Evolutionary conservation across 768 basidiomycete genomes (phyloP).

Genomic region (Pleurotus pulmonarius): DNA sequence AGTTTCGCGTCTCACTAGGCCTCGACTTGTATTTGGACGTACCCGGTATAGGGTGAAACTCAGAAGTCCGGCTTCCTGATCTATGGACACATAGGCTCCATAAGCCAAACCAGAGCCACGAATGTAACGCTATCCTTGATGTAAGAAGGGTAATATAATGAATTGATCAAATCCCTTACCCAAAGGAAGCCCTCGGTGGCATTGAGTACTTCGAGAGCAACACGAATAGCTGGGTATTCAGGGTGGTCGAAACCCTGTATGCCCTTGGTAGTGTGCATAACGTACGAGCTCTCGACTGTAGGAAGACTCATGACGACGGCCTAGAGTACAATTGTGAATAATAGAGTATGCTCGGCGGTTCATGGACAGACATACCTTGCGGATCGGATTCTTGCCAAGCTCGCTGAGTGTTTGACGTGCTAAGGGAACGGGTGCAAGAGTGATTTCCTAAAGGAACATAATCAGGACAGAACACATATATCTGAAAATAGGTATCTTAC

Average conservation of each 20-base stretch:
- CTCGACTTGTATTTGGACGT: slow-evolving; percentile 20
- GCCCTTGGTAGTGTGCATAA: slow-evolving; percentile 71
- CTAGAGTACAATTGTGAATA: slow-evolving; percentile 27
- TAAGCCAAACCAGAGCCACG: slow-evolving; percentile 95
- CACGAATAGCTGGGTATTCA: slow-evolving; percentile 78
- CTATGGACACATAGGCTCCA: slow-evolving; percentile 73
- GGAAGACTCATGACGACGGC: slow-evolving; percentile 85
- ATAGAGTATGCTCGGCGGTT: neutral
- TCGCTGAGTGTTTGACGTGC: slow-evolving; percentile 67
- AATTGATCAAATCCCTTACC: slow-evolving; percentile 39
- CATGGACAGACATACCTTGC: slow-evolving; percentile 45
- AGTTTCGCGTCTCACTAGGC: neutral
- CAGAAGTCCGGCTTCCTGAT: slow-evolving; percentile 75
- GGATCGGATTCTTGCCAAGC: slow-evolving; percentile 68
- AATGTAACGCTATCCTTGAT: slow-evolving; percentile 61
- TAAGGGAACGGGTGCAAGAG: slow-evolving; percentile 64
- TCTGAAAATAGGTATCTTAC: slow-evolving; percentile 32
- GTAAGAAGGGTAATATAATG: neutral
- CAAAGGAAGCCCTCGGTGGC: slow-evolving; percentile 94
- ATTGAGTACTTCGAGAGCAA: slow-evolving; percentile 86
- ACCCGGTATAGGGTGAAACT: slow-evolving; percentile 79
- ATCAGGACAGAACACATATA: neutral
- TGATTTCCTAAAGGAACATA: slow-evolving; percentile 33
- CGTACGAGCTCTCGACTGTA: slow-evolving; percentile 92
- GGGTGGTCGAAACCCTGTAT: slow-evolving; percentile 78